Conservation (phyloP, 768 basidiomycete genomes). For the Lactarius quietus region DNA sequence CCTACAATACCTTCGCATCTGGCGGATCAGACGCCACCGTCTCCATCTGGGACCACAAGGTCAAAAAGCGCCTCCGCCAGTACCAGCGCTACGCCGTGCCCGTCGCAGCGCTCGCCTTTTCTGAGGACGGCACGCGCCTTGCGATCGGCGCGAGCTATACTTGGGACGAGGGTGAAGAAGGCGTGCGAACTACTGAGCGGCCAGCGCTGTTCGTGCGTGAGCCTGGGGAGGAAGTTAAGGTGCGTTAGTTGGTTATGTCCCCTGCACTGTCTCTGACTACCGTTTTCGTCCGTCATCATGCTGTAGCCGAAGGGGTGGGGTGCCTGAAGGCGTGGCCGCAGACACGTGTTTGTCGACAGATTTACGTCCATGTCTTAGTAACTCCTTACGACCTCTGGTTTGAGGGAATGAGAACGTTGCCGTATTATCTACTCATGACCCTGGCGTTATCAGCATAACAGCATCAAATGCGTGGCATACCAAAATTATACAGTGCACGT, state of each 20-base stretch:
- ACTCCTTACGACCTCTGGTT: neutral
- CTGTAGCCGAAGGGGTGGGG: constrained; percentile 19
- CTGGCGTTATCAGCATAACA: neutral
- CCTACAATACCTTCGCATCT: constrained; percentile 93
- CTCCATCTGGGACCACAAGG: constrained; percentile 95
- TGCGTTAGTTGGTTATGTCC: constrained; percentile 30
- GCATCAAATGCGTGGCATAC: too few species aligned
- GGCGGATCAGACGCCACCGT: constrained; percentile 93
- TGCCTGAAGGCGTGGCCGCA: neutral
- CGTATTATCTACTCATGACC: neutral
- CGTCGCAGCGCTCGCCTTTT: constrained; percentile 80
- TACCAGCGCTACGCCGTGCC: constrained; percentile 75
- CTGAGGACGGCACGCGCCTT: constrained; percentile 74
- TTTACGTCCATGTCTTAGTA: neutral
- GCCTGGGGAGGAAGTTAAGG: constrained; percentile 78
- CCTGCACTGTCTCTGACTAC: neutral
- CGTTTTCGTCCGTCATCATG: neutral
- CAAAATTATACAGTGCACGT: too few species aligned
- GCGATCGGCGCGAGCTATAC: constrained; percentile 87
- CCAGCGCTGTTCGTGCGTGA: constrained; percentile 60
- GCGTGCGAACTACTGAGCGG: constrained; percentile 57
- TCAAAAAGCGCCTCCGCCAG: constrained; percentile 92
- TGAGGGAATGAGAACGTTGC: neutral
- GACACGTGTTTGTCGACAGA: neutral
- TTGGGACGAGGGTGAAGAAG: constrained; percentile 84